phyloP scores from a whole-genome alignment of 2,329 filamentous ascomycete species.

The Dothistroma pini region DNA sequence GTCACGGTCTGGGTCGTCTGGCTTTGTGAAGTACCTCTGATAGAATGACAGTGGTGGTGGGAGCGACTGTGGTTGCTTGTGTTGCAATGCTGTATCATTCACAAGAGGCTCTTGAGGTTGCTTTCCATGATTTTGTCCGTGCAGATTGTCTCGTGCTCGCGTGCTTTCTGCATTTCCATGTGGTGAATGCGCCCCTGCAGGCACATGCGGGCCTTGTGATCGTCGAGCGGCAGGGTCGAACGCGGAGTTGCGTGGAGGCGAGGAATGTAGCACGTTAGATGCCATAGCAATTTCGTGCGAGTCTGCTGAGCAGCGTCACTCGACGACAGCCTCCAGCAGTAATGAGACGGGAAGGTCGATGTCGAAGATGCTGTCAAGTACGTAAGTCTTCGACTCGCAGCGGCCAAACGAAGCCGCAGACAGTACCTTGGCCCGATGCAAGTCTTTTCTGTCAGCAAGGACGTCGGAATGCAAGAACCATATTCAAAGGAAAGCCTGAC shows the following conservation, averaged over 20 bases:
- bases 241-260: neutral
- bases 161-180: neutral
- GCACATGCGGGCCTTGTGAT: neutral
- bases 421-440: neutral
- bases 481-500: neutral
- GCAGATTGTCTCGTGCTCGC: neutral
- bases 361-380: neutral
- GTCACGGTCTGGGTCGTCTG: conserved; percentile 8
- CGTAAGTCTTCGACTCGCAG: neutral
- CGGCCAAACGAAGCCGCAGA: neutral
- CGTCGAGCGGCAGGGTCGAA: neutral
- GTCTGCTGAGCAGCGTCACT: neutral
- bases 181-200: neutral
- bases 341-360: neutral
- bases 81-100: neutral
- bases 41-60: conserved; percentile 21
- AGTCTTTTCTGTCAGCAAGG: neutral
- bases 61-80: neutral
- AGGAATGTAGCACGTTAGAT: neutral
- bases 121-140: neutral
- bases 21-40: conserved; percentile 26
- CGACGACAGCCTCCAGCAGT: neutral
- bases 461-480: neutral
- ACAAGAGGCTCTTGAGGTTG: neutral
- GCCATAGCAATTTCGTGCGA: neutral